A percentile compares a stretch with the other conserved stretches of the same genome.
Evolutionary conservation across 2,329 filamentous ascomycete species (phyloP).

Genomic region (Didymella segeticola): DNA sequence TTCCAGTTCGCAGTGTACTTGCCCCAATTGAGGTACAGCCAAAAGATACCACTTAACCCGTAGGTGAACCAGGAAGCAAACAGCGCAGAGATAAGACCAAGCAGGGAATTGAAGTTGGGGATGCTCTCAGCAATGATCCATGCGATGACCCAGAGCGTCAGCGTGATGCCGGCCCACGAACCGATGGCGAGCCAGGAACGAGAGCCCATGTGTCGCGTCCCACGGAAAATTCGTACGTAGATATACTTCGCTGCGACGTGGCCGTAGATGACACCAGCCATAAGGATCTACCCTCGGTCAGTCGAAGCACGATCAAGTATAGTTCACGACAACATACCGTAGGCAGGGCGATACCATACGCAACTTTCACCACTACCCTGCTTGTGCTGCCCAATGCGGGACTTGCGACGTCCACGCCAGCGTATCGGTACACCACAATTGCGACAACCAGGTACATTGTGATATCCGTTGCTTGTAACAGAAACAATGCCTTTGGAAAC

Average conservation of each 20-base stretch:
- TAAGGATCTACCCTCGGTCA: slow-evolving; percentile 57
- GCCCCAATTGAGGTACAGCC: slow-evolving; percentile 56
- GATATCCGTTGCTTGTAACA: slow-evolving; percentile 66
- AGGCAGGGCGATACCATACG: slow-evolving; percentile 72
- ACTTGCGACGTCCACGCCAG: slow-evolving; percentile 65
- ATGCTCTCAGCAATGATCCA: slow-evolving; percentile 73
- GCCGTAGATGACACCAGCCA: slow-evolving; percentile 73
- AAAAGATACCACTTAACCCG: slow-evolving; percentile 53
- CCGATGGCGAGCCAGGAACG: slow-evolving; percentile 34
- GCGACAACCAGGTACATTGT: slow-evolving; percentile 70
- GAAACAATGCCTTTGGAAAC: slow-evolving; percentile 66
- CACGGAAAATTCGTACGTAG: slow-evolving; percentile 67
- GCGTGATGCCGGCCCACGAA: slow-evolving; percentile 65
- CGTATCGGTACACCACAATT: slow-evolving; percentile 70
- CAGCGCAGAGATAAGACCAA: slow-evolving; percentile 63
- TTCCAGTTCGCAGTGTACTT: slow-evolving; percentile 47
- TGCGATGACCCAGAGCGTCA: slow-evolving; percentile 65
- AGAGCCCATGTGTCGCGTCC: slow-evolving; percentile 53
- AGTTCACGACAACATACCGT: slow-evolving; percentile 48
- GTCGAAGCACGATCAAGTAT: not conserved
- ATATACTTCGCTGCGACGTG: slow-evolving; percentile 68
- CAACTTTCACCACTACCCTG: slow-evolving; percentile 65
- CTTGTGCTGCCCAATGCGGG: slow-evolving; percentile 69
- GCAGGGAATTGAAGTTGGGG: slow-evolving; percentile 69
- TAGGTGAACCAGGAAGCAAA: slow-evolving; percentile 71